Conservation (phyloP, 2,329 filamentous ascomycete species). For the Anthostomella pinea region DNA sequence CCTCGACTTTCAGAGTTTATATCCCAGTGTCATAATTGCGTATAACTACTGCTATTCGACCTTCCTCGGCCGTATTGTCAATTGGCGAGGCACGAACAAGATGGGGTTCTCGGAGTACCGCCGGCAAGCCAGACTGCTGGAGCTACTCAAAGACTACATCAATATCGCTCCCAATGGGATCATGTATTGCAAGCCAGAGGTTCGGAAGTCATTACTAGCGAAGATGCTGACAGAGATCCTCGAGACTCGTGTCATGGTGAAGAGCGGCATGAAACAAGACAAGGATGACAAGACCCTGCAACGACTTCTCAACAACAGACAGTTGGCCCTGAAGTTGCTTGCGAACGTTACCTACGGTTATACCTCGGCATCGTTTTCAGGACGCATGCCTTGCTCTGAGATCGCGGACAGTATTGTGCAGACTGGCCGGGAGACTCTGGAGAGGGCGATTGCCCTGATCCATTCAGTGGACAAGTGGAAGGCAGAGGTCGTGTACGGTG, state of each 20-base stretch:
- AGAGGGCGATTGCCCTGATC: slow-evolving; percentile 89
- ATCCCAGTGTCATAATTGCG: slow-evolving; percentile 97
- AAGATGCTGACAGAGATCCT: slow-evolving; percentile 97
- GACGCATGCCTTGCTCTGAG: slow-evolving; percentile 95
- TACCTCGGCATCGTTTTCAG: slow-evolving; percentile 93
- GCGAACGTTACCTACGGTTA: slow-evolving; percentile 99
- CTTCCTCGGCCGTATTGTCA: slow-evolving; percentile 79
- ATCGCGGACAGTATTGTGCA: slow-evolving; percentile 98
- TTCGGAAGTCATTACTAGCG: slow-evolving; percentile 85
- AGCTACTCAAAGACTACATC: slow-evolving; percentile 77
- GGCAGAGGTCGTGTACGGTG: slow-evolving; percentile 95
- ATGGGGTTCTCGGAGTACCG: slow-evolving; percentile 91
- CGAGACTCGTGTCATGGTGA: slow-evolving; percentile 96
- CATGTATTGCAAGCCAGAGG: slow-evolving; percentile 84
- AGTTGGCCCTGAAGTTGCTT: slow-evolving; percentile 89
- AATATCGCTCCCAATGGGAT: slow-evolving; percentile 95
- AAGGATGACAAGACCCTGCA: slow-evolving; percentile 85
- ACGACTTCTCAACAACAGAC: slow-evolving; percentile 85
- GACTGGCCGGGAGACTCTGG: slow-evolving; percentile 88
- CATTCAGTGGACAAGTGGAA: slow-evolving; percentile 85
- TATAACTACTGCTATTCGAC: slow-evolving; percentile 99
- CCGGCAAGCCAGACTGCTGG: slow-evolving; percentile 70
- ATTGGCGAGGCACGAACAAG: slow-evolving; percentile 89
- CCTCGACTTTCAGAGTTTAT: slow-evolving; percentile 92
- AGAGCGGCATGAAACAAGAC: slow-evolving; percentile 91